phyloP scores from a whole-genome alignment of 176 grass and related monocot genomes.

The maize (Zea mays) region DNA sequence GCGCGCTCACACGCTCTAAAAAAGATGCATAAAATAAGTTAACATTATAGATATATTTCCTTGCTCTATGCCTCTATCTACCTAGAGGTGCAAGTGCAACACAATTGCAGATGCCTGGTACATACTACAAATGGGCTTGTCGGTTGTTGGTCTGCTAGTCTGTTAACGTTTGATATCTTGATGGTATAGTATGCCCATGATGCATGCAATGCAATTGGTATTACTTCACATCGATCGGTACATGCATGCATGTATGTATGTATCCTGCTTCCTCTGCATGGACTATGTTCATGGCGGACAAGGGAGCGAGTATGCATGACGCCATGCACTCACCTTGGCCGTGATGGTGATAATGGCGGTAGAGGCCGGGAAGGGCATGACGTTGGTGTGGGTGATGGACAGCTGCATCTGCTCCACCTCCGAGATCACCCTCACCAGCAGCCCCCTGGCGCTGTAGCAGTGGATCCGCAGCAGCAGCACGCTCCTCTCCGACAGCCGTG shows the following conservation, averaged over 20 bases:
- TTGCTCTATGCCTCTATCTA: background rate
- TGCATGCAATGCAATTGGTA: too few species aligned
- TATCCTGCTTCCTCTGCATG: too few species aligned
- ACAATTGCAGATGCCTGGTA: background rate
- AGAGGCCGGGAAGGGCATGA: conserved; percentile 59
- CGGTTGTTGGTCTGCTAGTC: background rate
- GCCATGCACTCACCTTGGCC: conserved; percentile 54
- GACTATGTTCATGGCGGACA: too few species aligned
- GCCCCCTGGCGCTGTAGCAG: conserved; percentile 46
- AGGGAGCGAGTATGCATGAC: too few species aligned
- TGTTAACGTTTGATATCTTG: too few species aligned
- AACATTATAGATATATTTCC: background rate
- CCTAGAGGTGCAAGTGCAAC: background rate
- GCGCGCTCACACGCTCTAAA: background rate
- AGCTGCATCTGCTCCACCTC: conserved; percentile 68
- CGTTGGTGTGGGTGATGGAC: conserved; percentile 66
- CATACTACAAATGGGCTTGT: background rate
- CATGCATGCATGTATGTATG: too few species aligned
- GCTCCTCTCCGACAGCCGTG: conserved; percentile 48
- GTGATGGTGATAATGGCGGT: conserved; percentile 66
- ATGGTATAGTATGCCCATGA: too few species aligned
- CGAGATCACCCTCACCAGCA: conserved; percentile 61
- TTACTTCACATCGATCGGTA: too few species aligned
- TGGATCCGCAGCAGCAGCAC: conserved; percentile 76
- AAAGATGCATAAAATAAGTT: background rate